Evolutionary conservation across 75 land plant genomes (phyloP), one percentile per base, ranked within the genome.

Genomic region (Sequoiadendron giganteum): DNA sequence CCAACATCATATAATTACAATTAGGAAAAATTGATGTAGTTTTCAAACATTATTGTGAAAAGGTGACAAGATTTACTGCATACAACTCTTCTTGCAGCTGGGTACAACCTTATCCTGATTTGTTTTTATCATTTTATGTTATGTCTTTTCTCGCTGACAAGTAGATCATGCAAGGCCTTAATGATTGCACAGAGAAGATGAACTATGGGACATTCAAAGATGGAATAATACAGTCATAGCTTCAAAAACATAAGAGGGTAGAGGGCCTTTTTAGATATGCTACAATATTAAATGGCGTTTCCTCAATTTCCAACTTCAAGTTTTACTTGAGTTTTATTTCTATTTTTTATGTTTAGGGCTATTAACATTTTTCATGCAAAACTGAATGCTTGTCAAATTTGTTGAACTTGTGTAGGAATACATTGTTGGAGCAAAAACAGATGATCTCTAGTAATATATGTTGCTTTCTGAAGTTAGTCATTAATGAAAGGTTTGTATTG

Each of bases 331-430:
- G 2, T 18, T 56, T 15, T 15, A 56, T 56, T 56, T 11, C 58
- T 56, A 56, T 2, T 56, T 56, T 56, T 56, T 56, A 14, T 56
- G 58, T 54, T 65, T 25, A 65, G 70, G 70, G 70, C 25, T 61
- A 61, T 61, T 65, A 65, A 65, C 70, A 6, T 21, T 65, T 79
- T 40, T 39, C 3, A 40, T 40, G 45, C 25, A 21, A 79, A 79
- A 79, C 43, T 79, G 25, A 40, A 36, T 79, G 28, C 45, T 10
- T 79, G 28, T 7, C 82, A 79, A 32, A 79, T 79, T 79, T 65
- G 70, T 65, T 19, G 28, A 79, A 47, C 45, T 79, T 79, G 40
- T 79, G 82, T 47, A 79, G 82, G 82, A 40, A 79, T 79, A 19
- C 45, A 40, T 5, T 65, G 70, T 21, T 65, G 6, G 28, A 65